Conservation (phyloP, 495 filamentous ascomycete species). For the Bathelium albidoporum region DNA sequence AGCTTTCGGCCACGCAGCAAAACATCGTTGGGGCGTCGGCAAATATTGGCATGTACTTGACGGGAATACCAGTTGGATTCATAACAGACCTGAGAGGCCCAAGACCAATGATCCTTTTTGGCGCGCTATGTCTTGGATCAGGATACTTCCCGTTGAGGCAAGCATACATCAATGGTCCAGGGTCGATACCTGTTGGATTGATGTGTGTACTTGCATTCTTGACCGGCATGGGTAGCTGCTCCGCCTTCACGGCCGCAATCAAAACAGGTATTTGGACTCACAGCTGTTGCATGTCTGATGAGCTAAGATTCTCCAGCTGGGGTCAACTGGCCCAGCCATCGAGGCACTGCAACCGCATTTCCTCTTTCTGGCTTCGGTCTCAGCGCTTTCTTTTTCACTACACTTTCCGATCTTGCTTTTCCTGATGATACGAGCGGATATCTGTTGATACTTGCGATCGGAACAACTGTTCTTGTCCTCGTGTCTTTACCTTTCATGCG, state of each 20-base stretch:
- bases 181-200: constrained; percentile 54
- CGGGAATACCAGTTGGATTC: constrained; percentile 79
- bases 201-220: constrained; percentile 75
- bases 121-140: constrained; percentile 41
- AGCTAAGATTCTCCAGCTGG: constrained; percentile 53
- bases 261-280: constrained; percentile 44
- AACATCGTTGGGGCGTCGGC: constrained; percentile 88
- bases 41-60: constrained; percentile 93
- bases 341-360: constrained; percentile 89
- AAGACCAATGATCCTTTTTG: constrained; percentile 61
- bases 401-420: constrained; percentile 64
- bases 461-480: constrained; percentile 67
- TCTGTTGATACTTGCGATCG: constrained; percentile 65
- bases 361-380: constrained; percentile 87
- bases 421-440: constrained; percentile 74
- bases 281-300: constrained; percentile 24
- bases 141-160: constrained; percentile 17
- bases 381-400: constrained; percentile 92
- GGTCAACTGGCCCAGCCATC: constrained; percentile 81
- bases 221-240: constrained; percentile 78
- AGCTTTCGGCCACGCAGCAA: constrained; percentile 77
- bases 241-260: constrained; percentile 74
- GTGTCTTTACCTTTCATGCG: constrained; percentile 53
- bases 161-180: constrained; percentile 44
- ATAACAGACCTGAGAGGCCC: constrained; percentile 79